Evolutionary conservation across 768 basidiomycete species (phyloP).

Genomic region (Pisolithus albus): DNA sequence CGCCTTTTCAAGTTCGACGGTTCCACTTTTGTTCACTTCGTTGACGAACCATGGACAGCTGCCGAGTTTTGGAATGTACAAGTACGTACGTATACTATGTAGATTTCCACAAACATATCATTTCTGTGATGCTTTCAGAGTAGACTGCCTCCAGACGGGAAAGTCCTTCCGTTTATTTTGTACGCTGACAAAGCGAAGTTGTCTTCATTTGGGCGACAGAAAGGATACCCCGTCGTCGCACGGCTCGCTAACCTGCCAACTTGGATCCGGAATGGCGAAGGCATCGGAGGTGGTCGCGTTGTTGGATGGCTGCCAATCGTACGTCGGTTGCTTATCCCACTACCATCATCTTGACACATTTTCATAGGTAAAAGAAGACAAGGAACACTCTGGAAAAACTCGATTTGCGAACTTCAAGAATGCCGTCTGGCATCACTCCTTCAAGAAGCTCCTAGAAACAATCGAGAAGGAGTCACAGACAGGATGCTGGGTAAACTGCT

Average conservation of each 20-base stretch:
- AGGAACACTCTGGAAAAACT: not conserved
- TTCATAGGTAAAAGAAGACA: conserved; percentile 1
- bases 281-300: conserved; percentile 27
- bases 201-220: conserved; percentile 33
- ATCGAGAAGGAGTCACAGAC: not conserved
- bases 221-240: conserved; percentile 33
- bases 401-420: conserved; percentile 7
- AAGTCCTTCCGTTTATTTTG: conserved; percentile 27
- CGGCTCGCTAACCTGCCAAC: conserved; percentile 27
- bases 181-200: conserved; percentile 34
- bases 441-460: conserved; percentile 3
- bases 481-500: conserved; percentile 15
- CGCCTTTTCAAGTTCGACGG: conserved; percentile 24
- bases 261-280: conserved; percentile 27
- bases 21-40: conserved; percentile 19
- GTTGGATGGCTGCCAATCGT: conserved; percentile 37
- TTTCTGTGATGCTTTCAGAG: not conserved
- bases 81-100: conserved; percentile 14
- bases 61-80: conserved; percentile 31
- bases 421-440: conserved; percentile 6
- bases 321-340: not conserved
- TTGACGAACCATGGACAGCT: conserved; percentile 34
- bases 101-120: too few relatives aligned
- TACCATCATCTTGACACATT: not conserved
- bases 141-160: conserved; percentile 7